phyloP scores from a whole-genome alignment of 2,329 filamentous ascomycete species.

The Sporothrix variecibatus region DNA sequence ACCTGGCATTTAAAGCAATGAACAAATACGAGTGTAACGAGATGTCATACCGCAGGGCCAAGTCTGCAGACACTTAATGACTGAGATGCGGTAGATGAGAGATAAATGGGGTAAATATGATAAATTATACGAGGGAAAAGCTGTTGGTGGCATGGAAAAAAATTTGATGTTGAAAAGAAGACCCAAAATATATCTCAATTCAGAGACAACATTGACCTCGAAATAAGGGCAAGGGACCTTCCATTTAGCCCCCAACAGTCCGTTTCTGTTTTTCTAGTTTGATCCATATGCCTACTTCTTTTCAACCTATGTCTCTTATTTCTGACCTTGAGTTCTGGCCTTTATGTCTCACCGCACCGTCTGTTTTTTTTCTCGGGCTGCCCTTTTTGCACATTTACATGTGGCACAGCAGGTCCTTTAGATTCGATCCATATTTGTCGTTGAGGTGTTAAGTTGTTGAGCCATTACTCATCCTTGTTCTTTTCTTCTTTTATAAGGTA shows the following conservation, averaged over 20 bases:
- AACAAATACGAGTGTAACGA: neutral
- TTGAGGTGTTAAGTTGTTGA: neutral
- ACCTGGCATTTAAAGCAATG: conserved; percentile 1
- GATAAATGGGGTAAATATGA: neutral
- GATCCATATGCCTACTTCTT: neutral
- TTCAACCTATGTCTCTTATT: neutral
- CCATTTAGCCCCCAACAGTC: neutral
- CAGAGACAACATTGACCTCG: neutral
- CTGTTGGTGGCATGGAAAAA: neutral
- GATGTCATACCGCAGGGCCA: neutral
- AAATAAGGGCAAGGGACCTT: neutral
- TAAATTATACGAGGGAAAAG: neutral
- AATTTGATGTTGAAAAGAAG: neutral
- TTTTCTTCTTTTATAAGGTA: neutral
- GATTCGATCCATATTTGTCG: neutral
- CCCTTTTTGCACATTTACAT: neutral
- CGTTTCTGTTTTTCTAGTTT: neutral
- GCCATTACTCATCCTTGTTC: neutral
- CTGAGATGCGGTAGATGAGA: neutral
- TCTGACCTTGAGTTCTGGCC: neutral
- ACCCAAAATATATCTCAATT: neutral
- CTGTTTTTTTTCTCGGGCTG: neutral
- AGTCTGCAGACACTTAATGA: conserved; percentile 1
- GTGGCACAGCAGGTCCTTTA: conserved; percentile 3
- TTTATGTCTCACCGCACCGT: neutral